Percentiles rank a stretch among this genome's conserved stretches.
phyloP scores from a whole-genome alignment of 2,329 filamentous ascomycete species.

The Tolypocladium amazonense region DNA sequence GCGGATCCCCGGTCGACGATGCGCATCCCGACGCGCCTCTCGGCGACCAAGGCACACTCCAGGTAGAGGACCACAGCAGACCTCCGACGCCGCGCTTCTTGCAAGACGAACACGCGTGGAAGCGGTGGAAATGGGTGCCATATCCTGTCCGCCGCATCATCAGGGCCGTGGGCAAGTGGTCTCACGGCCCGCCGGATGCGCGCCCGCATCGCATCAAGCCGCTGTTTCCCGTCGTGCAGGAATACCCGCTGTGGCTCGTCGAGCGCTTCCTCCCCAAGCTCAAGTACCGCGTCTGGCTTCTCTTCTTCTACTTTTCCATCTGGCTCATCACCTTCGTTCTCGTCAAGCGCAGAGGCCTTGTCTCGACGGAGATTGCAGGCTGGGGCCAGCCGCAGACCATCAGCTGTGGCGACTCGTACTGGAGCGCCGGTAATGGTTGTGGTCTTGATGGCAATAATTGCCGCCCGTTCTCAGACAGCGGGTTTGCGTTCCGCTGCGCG shows the following conservation, averaged over 20 bases:
- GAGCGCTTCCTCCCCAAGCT: slow-evolving; percentile 50
- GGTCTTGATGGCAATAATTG: slow-evolving; percentile 66
- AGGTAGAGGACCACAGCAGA: slow-evolving; percentile 30
- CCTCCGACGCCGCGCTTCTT: slow-evolving; percentile 49
- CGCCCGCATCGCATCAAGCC: slow-evolving; percentile 39
- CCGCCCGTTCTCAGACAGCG: slow-evolving; percentile 60
- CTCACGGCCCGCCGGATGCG: slow-evolving; percentile 44
- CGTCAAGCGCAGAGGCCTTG: slow-evolving; percentile 53
- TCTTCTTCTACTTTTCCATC: slow-evolving; percentile 48
- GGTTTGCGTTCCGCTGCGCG: slow-evolving; percentile 65
- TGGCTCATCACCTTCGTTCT: slow-evolving; percentile 64
- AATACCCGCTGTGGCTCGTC: slow-evolving; percentile 52
- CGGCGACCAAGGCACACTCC: slow-evolving; percentile 23
- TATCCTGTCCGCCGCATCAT: slow-evolving; percentile 38
- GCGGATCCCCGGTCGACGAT: slow-evolving; percentile 5
- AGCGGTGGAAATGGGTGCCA: slow-evolving; percentile 48
- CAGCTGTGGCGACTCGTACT: slow-evolving; percentile 59
- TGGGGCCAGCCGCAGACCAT: slow-evolving; percentile 58
- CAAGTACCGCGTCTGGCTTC: slow-evolving; percentile 47
- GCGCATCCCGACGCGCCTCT: slow-evolving; percentile 33
- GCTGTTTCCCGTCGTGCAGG: slow-evolving; percentile 55
- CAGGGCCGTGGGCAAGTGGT: slow-evolving; percentile 36
- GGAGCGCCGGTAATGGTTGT: slow-evolving; percentile 60
- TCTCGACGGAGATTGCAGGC: slow-evolving; percentile 50
- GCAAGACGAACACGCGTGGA: slow-evolving; percentile 38